Conservation (phyloP, 1,284 basidiomycete genomes). For the Ceratobasidium sp. region DNA sequence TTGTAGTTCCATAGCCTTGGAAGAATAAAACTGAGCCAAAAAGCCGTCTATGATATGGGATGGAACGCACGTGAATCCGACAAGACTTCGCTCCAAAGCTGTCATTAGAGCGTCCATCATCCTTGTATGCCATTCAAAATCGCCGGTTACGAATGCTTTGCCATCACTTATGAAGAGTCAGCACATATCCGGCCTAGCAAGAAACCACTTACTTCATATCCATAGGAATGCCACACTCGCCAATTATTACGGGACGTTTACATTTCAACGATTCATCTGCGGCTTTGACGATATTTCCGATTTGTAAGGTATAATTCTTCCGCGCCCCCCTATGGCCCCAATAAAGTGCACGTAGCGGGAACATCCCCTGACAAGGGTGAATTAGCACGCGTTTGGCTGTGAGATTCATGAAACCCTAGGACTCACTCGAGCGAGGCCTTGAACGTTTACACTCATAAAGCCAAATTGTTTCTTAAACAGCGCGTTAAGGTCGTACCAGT, state of each 20-base stretch:
- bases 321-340: slow-evolving; percentile 83
- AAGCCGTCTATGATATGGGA: no score
- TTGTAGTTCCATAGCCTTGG: slow-evolving; percentile 94
- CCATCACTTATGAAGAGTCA: slow-evolving; percentile 66
- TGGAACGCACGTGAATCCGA: slow-evolving; percentile 84
- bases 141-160: slow-evolving; percentile 72
- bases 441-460: slow-evolving; percentile 87
- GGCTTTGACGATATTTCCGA: slow-evolving; percentile 76
- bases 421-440: slow-evolving; percentile 80
- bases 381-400: not conserved
- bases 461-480: slow-evolving; percentile 84
- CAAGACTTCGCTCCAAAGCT: slow-evolving; percentile 72
- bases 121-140: slow-evolving; percentile 80
- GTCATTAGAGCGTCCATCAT: slow-evolving; percentile 92
- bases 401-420: not conserved
- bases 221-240: slow-evolving; percentile 93
- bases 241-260: slow-evolving; percentile 75
- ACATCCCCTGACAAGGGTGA: slow-evolving; percentile 71
- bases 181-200: not conserved
- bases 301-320: slow-evolving; percentile 82
- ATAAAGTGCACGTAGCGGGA: slow-evolving; percentile 78
- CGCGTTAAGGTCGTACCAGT: slow-evolving; percentile 92
- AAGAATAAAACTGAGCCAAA: no score
- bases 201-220: slow-evolving; percentile 81
- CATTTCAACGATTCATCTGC: slow-evolving; percentile 75